Evolutionary conservation across 2,329 filamentous ascomycete species (phyloP).

Genomic region (Bimuria novae-zelandiae): DNA sequence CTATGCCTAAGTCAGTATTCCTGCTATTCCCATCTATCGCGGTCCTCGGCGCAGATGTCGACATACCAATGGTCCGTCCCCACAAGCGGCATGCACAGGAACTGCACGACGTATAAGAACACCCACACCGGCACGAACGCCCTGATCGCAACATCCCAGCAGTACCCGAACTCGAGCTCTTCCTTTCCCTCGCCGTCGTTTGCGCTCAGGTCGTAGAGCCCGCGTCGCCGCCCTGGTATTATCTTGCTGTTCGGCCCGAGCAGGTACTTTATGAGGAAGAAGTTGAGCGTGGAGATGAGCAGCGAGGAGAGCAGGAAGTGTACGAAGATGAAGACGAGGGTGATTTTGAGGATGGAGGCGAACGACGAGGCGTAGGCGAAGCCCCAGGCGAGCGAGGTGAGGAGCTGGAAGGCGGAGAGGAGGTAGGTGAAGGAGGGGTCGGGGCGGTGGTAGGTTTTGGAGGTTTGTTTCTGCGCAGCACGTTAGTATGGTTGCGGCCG

Average conservation of each 20-base stretch:
- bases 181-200: conserved; percentile 56
- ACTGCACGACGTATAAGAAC: conserved; percentile 69
- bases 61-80: conserved; percentile 57
- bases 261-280: conserved; percentile 65
- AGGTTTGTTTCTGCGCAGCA: conserved; percentile 61
- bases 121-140: conserved; percentile 71
- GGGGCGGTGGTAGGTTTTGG: conserved; percentile 70
- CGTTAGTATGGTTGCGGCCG: neutral
- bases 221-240: conserved; percentile 57
- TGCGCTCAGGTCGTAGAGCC: conserved; percentile 59
- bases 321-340: conserved; percentile 55
- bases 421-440: conserved; percentile 73
- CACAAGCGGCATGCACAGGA: conserved; percentile 67
- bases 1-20: conserved; percentile 24
- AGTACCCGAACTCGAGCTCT: conserved; percentile 71
- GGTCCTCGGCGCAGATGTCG: neutral
- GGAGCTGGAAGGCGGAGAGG: conserved; percentile 65
- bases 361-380: conserved; percentile 57
- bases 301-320: conserved; percentile 67
- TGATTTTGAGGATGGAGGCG: conserved; percentile 50
- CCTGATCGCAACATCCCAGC: conserved; percentile 70
- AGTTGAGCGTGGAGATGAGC: conserved; percentile 64
- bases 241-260: conserved; percentile 62
- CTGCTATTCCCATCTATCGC: neutral
- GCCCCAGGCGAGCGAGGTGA: conserved; percentile 62